Conservation (phyloP, 441 rosid species). For the Dalechampia spathulata region DNA sequence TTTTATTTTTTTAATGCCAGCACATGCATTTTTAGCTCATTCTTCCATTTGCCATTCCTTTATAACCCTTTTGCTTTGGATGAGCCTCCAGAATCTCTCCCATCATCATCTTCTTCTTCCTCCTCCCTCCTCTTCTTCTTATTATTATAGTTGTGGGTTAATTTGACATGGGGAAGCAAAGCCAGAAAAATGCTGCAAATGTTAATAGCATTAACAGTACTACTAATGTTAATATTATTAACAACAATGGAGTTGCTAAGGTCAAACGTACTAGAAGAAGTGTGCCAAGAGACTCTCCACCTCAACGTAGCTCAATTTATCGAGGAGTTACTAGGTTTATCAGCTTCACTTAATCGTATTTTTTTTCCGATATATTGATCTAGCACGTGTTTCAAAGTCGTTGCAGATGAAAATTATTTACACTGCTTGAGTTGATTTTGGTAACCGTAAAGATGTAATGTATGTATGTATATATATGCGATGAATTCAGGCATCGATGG, state of each 20-base stretch:
- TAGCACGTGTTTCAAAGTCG: background rate
- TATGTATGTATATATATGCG: background rate
- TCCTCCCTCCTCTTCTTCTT: background rate
- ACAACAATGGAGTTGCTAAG: conserved; percentile 28
- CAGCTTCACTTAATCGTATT: background rate
- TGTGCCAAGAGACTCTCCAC: conserved; percentile 67
- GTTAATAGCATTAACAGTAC: background rate
- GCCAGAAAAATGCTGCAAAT: conserved; percentile 21
- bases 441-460: too few species aligned
- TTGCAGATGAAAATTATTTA: too few species aligned
- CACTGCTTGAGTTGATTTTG: too few species aligned
- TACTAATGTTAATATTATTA: conserved; percentile 2
- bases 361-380: too few species aligned
- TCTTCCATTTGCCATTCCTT: conserved; percentile 18
- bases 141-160: background rate
- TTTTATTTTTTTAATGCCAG: conserved; percentile 17
- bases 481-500: conserved; percentile 34
- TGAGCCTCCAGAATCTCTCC: conserved; percentile 13
- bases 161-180: conserved; percentile 38
- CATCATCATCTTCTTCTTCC: conserved; percentile 8
- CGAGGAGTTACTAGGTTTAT: conserved; percentile 76
- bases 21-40: conserved; percentile 14
- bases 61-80: conserved; percentile 28
- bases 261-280: conserved; percentile 66
- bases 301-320: conserved; percentile 80